Evolutionary conservation across 176 grass and related monocot species (phyloP).

Genomic region (Oryza brachyantha): DNA sequence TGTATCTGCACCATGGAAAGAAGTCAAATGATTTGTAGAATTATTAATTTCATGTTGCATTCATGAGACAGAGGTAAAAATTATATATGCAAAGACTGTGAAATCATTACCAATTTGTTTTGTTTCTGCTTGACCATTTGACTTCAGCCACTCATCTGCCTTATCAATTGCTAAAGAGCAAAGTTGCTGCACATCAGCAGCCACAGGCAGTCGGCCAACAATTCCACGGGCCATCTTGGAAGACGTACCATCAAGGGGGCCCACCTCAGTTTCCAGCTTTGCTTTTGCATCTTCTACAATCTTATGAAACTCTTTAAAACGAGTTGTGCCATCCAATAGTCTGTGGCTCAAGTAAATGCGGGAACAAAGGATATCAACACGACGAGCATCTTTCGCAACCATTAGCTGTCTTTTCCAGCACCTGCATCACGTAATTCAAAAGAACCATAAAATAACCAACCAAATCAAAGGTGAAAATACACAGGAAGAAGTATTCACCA

Average conservation of each 20-base stretch:
- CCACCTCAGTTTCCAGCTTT: slow-evolving; percentile 81
- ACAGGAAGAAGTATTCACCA: not conserved
- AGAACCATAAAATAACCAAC: not conserved
- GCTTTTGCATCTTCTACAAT: slow-evolving; percentile 73
- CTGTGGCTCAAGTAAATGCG: slow-evolving; percentile 84
- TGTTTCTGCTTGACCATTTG: slow-evolving; percentile 44
- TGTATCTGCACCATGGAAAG: slow-evolving; percentile 61
- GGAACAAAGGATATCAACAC: slow-evolving; percentile 87
- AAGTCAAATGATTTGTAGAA: slow-evolving; percentile 10
- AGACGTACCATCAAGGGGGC: slow-evolving; percentile 67
- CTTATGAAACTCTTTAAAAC: slow-evolving; percentile 74
- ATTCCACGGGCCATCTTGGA: slow-evolving; percentile 75
- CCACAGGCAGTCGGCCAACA: slow-evolving; percentile 69
- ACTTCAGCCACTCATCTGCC: slow-evolving; percentile 57
- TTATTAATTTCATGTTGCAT: slow-evolving; percentile 18
- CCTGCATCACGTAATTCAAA: slow-evolving; percentile 54
- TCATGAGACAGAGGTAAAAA: slow-evolving; percentile 17
- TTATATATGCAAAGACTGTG: not conserved
- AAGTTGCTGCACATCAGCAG: slow-evolving; percentile 80
- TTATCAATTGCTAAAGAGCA: slow-evolving; percentile 80
- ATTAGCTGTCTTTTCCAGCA: slow-evolving; percentile 89
- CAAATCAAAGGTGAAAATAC: not conserved
- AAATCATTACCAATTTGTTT: slow-evolving; percentile 53
- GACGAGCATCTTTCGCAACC: slow-evolving; percentile 92
- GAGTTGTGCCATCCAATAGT: slow-evolving; percentile 72